Percentiles rank a stretch among this genome's conserved stretches.
Evolutionary conservation across 208 protist genomes (phyloP).

Genomic region (Novymonas esmeraldas): DNA sequence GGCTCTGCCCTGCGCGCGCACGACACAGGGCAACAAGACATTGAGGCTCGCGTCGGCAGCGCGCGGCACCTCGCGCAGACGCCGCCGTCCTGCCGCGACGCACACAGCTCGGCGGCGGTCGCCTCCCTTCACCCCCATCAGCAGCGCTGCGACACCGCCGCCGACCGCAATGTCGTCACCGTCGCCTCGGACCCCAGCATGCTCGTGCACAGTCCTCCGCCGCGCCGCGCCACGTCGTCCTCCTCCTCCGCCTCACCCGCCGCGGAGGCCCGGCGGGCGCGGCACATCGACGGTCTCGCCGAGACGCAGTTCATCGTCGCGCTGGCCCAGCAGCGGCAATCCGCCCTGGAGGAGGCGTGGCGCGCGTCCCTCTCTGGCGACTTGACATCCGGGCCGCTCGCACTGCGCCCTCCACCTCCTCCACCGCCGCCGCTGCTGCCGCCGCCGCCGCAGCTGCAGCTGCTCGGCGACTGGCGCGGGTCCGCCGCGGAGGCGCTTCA

Average conservation of each 20-base stretch:
- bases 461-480: background rate
- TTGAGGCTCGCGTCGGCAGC: too few species aligned
- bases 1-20: too few species aligned
- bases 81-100: too few species aligned
- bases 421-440: background rate
- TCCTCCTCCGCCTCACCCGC: too few species aligned
- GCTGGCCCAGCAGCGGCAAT: conserved; percentile 16
- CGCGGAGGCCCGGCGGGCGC: conserved; percentile 3
- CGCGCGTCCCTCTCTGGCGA: conserved; percentile 2
- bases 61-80: too few species aligned
- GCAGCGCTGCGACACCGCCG: background rate
- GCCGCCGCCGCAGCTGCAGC: background rate
- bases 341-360: conserved; percentile 21
- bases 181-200: background rate
- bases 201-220: conserved; percentile 21
- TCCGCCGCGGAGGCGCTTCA: conserved; percentile 4
- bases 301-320: conserved; percentile 13
- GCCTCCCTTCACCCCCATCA: too few species aligned
- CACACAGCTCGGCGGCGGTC: too few species aligned
- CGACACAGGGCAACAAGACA: too few species aligned
- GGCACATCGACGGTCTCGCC: background rate
- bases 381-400: background rate
- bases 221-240: background rate
- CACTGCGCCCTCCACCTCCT: background rate
- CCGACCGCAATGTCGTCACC: background rate